Evolutionary conservation across 768 basidiomycete genomes (phyloP), one percentile per base, ranked within the genome.

Genomic region (Mycena belliarum): DNA sequence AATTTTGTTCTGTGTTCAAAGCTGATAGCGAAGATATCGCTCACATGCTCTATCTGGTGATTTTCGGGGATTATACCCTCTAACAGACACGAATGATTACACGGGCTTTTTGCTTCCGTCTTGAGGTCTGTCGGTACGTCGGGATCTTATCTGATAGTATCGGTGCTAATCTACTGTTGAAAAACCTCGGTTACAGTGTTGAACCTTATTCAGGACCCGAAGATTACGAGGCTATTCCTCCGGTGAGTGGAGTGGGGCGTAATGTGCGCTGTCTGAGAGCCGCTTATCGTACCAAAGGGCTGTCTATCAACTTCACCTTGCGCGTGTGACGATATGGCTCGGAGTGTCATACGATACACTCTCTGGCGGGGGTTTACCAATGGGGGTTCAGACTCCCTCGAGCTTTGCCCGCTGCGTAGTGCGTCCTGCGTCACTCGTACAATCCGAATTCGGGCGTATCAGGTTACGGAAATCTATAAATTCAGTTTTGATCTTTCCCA

Each of bases 371-470:
- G n/a, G n/a, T n/a, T n/a, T n/a, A n/a, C n/a, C 2, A 49, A 53
- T 59, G 28, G 58, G 58, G 49, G 58, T 54, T 18, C 23, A 33
- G 28, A 59, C 58, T 54, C 58, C 52, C 58, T 59, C 52, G 58
- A 59, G 52, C 23, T 54, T 59, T 59, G 40, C 51, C 51, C 50
- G 57, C 46, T 47, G 14, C 23, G 32, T 8, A 16, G 10, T 21
- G 28, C 5, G 18, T 35, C 24, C 41, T 45, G 53, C 33, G 45
- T 53, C 46, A 49, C 16, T 52, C 16, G 52, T 6, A 38, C 32
- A n/a, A 28, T 23, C 57, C 47, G 9, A 40, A 38, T 53, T 49
- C 6, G 33, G 44, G 45, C 21, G 26, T 26, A 1, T 24, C 8
- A 5, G 21, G 24, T n/a, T n/a, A n/a, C n/a, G n/a, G n/a, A n/a